Evolutionary conservation across 495 filamentous ascomycete genomes (phyloP).

Genomic region (Durotheca rogersii): DNA sequence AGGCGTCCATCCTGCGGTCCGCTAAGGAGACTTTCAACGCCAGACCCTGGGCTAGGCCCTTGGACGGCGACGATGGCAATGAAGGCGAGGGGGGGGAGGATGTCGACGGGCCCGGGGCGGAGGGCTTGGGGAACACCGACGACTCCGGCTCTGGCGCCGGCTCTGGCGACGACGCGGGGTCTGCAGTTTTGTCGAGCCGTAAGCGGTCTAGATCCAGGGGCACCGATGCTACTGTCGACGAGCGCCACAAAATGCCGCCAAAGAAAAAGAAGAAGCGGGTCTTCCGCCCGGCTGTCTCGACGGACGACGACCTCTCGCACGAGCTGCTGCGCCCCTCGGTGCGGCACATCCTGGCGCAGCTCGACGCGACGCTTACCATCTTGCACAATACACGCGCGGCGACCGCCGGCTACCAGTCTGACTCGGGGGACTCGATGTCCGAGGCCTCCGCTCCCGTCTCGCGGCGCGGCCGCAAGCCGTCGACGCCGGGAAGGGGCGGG

Average conservation of each 20-base stretch:
- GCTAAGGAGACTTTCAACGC: slow-evolving; percentile 63
- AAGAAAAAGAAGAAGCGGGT: slow-evolving; percentile 6
- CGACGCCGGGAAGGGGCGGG: slow-evolving; percentile 21
- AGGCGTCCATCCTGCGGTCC: slow-evolving; percentile 58
- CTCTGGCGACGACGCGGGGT: too few species aligned
- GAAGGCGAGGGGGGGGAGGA: slow-evolving; percentile 28
- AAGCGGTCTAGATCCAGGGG: too few species aligned
- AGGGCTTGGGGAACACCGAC: too few species aligned
- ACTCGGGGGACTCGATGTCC: slow-evolving; percentile 32
- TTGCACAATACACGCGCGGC: slow-evolving; percentile 64
- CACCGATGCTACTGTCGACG: slow-evolving; percentile 14
- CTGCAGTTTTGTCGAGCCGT: too few species aligned
- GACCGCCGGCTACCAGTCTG: slow-evolving; percentile 36
- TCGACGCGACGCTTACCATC: slow-evolving; percentile 65
- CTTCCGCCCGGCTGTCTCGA: slow-evolving; percentile 33
- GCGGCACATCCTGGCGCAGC: slow-evolving; percentile 60
- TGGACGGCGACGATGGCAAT: slow-evolving; percentile 17
- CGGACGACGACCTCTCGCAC: slow-evolving; percentile 60
- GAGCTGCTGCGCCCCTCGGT: slow-evolving; percentile 62
- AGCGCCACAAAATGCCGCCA: slow-evolving; percentile 1
- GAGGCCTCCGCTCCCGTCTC: slow-evolving; percentile 33
- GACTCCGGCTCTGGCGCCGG: too few species aligned
- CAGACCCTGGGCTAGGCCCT: slow-evolving; percentile 20
- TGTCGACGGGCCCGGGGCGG: slow-evolving; percentile 15
- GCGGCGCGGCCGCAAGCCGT: slow-evolving; percentile 1